phyloP scores from a whole-genome alignment of 257 asterid genomes.

The Scutellaria baicalensis region DNA sequence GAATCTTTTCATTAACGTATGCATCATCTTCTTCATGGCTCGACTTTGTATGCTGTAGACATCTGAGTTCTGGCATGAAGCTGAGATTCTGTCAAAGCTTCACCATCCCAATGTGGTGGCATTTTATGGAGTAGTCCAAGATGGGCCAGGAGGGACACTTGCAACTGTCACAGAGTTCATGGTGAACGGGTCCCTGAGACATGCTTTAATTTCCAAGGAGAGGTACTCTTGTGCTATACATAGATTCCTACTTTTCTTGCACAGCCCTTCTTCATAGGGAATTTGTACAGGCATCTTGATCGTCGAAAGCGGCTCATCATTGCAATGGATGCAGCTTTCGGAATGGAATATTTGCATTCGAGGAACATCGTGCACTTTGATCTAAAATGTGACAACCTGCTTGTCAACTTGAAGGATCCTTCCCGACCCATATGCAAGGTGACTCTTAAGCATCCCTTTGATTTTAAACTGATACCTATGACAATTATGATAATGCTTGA shows the following conservation, averaged over 20 bases:
- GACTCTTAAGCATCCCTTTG: not conserved
- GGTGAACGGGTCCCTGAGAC: conserved; percentile 94
- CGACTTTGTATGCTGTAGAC: conserved; percentile 36
- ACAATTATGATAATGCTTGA: not conserved
- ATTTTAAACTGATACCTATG: not conserved
- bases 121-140: conserved; percentile 93
- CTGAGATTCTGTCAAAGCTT: conserved; percentile 85
- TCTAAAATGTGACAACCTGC: conserved; percentile 89
- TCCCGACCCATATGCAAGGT: conserved; percentile 98
- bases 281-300: conserved; percentile 69
- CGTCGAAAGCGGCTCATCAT: conserved; percentile 88
- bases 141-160: conserved; percentile 93
- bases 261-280: conserved; percentile 2
- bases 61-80: conserved; percentile 89
- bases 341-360: conserved; percentile 94
- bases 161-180: conserved; percentile 93
- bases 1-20: not conserved
- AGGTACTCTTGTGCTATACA: conserved; percentile 36
- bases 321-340: conserved; percentile 98
- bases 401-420: conserved; percentile 90
- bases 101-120: conserved; percentile 98
- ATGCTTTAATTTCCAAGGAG: conserved; percentile 66
- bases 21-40: not conserved
- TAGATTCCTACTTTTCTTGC: not conserved
- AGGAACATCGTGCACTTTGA: conserved; percentile 94